phyloP scores from a whole-genome alignment of 2,329 filamentous ascomycete genomes.

The Penicillium occitanis region DNA sequence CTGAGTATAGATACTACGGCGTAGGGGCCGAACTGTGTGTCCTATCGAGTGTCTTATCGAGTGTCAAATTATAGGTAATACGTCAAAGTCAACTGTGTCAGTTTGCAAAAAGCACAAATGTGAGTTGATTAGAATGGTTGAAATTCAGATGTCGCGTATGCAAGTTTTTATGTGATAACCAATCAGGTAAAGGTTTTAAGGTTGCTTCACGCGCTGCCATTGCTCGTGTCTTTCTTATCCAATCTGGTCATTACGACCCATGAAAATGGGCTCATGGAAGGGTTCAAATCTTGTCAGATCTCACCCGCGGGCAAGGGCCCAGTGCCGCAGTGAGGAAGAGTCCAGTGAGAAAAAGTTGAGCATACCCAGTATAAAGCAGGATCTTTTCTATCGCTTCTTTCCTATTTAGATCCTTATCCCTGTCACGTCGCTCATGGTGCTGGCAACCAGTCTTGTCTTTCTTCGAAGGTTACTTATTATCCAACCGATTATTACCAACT shows the following conservation, averaged over 20 bases:
- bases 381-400: too few species aligned
- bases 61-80: too few species aligned
- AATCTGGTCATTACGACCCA: too few species aligned
- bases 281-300: neutral
- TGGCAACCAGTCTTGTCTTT: neutral
- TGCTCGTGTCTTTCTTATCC: too few species aligned
- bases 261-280: neutral
- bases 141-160: too few species aligned
- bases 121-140: too few species aligned
- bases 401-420: too few species aligned
- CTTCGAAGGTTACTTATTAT: neutral
- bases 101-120: too few species aligned
- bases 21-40: neutral
- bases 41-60: too few species aligned
- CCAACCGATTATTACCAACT: neutral
- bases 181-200: neutral
- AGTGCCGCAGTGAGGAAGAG: neutral
- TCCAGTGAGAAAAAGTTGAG: neutral
- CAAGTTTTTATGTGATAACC: neutral
- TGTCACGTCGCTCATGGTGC: too few species aligned
- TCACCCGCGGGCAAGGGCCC: neutral
- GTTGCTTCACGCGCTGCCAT: too few species aligned
- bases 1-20: neutral
- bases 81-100: too few species aligned
- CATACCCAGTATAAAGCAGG: neutral